Percentiles rank a stretch among this genome's conserved stretches.
phyloP scores from a whole-genome alignment of 2,329 filamentous ascomycete genomes.

The Aspergillus quadrilineatus region DNA sequence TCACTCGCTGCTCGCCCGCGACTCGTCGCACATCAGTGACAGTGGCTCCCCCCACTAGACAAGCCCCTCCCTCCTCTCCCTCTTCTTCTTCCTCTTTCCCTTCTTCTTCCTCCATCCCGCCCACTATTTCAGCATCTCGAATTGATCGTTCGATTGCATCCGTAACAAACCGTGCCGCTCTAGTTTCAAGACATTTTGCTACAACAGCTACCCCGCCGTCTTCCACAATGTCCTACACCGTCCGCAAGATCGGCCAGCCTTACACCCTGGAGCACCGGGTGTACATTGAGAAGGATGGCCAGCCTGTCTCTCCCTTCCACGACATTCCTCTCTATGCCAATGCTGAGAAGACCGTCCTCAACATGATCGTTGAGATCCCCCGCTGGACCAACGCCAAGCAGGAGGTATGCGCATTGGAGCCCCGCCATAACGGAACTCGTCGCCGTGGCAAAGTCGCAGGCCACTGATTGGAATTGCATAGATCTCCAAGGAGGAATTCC shows the following conservation, averaged over 20 bases:
- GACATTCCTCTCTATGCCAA: slow-evolving; percentile 98
- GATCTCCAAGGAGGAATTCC: slow-evolving; percentile 98
- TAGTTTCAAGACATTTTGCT: slow-evolving; percentile 51
- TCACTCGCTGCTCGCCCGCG: slow-evolving; percentile 25
- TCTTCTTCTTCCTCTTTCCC: slow-evolving; percentile 20
- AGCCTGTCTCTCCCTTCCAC: slow-evolving; percentile 92
- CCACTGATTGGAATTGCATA: slow-evolving; percentile 41
- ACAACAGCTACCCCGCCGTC: slow-evolving; percentile 33
- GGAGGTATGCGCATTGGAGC: slow-evolving; percentile 66
- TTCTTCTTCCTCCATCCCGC: slow-evolving; percentile 28
- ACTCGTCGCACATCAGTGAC: slow-evolving; percentile 38
- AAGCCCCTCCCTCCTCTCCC: slow-evolving; percentile 29
- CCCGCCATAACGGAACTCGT: slow-evolving; percentile 1
- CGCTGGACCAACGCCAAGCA: slow-evolving; percentile 99
- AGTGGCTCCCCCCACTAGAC: slow-evolving; percentile 44
- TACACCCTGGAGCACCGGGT: slow-evolving; percentile 97
- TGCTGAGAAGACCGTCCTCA: slow-evolving; percentile 88
- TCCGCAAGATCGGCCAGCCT: slow-evolving; percentile 83
- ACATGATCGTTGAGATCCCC: slow-evolving; percentile 99
- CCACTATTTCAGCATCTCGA: slow-evolving; percentile 18
- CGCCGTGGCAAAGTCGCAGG: slow-evolving; percentile 6
- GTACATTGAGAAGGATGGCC: slow-evolving; percentile 97
- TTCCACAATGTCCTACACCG: slow-evolving; percentile 58
- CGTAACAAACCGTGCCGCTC: slow-evolving; percentile 39
- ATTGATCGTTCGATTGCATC: slow-evolving; percentile 24